Percentiles rank a stretch among this genome's conserved stretches.
Conservation (phyloP, 805 yeast species). For the Scheffersomyces stipitis region DNA sequence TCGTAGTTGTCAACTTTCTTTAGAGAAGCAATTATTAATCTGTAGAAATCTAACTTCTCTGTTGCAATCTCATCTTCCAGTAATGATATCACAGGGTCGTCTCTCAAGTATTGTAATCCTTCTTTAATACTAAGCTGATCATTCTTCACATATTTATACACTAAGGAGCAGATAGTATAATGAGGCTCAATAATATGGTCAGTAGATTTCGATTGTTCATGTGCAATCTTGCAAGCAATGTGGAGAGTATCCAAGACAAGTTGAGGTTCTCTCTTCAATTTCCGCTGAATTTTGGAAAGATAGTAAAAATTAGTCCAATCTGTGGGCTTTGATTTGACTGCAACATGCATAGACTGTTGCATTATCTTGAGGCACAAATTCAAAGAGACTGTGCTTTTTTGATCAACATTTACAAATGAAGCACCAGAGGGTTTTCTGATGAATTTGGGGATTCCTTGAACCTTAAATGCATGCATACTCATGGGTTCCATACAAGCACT, state of each 20-base stretch:
- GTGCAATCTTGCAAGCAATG: slow-evolving; percentile 46
- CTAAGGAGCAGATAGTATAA: slow-evolving; percentile 57
- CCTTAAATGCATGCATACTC: slow-evolving; percentile 58
- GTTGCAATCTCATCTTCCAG: neutral
- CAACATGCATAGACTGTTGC: slow-evolving; percentile 44
- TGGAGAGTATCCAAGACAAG: slow-evolving; percentile 42
- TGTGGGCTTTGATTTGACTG: slow-evolving; percentile 40
- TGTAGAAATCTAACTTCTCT: slow-evolving; percentile 28
- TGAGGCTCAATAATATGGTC: slow-evolving; percentile 79
- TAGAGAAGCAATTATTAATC: slow-evolving; percentile 45
- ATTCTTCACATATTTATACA: slow-evolving; percentile 53
- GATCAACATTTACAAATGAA: slow-evolving; percentile 22
- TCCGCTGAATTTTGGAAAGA: slow-evolving; percentile 56
- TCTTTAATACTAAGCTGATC: slow-evolving; percentile 31
- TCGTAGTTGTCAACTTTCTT: slow-evolving; percentile 54
- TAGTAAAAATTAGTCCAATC: slow-evolving; percentile 67
- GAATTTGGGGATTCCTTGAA: slow-evolving; percentile 36
- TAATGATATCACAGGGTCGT: slow-evolving; percentile 30
- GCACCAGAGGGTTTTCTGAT: slow-evolving; percentile 23
- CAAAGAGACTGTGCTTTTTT: slow-evolving; percentile 18
- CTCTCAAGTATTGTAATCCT: slow-evolving; percentile 42
- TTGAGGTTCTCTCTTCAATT: slow-evolving; percentile 35
- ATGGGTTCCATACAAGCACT: slow-evolving; percentile 62
- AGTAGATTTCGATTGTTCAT: slow-evolving; percentile 32
- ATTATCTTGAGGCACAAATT: slow-evolving; percentile 38